Conservation (phyloP, 2,329 filamentous ascomycete species). For the Hyphodiscus sp. region DNA sequence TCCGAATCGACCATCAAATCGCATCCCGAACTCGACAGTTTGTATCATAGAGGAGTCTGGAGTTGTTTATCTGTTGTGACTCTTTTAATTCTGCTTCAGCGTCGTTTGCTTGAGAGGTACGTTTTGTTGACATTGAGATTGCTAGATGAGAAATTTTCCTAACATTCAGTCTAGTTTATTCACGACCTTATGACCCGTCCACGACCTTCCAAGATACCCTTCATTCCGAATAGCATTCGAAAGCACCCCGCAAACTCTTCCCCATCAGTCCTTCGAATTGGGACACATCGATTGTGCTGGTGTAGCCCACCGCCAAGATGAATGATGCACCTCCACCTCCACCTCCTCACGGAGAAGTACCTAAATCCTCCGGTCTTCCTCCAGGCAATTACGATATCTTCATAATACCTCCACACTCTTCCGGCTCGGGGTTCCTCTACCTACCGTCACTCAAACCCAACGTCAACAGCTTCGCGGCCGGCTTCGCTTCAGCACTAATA, state of each 20-base stretch:
- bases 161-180: conserved; percentile 6
- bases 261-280: conserved; percentile 2
- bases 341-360: conserved; percentile 77
- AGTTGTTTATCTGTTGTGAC: neutral
- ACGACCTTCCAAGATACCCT: conserved; percentile 14
- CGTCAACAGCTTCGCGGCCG: conserved; percentile 84
- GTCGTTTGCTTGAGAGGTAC: conserved; percentile 10
- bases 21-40: neutral
- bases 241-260: conserved; percentile 1
- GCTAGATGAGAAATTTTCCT: neutral
- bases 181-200: conserved; percentile 15
- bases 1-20: neutral
- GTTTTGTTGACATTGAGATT: conserved; percentile 2
- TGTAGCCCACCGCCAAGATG: conserved; percentile 10
- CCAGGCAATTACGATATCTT: conserved; percentile 96
- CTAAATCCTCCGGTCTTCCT: conserved; percentile 67
- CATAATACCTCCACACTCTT: conserved; percentile 86
- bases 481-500: conserved; percentile 70
- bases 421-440: conserved; percentile 86
- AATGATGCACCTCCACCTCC: conserved; percentile 60
- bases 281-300: conserved; percentile 5
- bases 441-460: conserved; percentile 84
- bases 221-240: neutral
- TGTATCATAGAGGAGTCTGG: conserved; percentile 8
- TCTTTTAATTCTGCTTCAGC: neutral